Percentiles rank a stretch among this genome's conserved stretches.
These are phyloP conservation scores for Lactarius akahatsu DNA, from an alignment of 768 basidiomycete genomes.

Conservation along the genomic window DNA sequence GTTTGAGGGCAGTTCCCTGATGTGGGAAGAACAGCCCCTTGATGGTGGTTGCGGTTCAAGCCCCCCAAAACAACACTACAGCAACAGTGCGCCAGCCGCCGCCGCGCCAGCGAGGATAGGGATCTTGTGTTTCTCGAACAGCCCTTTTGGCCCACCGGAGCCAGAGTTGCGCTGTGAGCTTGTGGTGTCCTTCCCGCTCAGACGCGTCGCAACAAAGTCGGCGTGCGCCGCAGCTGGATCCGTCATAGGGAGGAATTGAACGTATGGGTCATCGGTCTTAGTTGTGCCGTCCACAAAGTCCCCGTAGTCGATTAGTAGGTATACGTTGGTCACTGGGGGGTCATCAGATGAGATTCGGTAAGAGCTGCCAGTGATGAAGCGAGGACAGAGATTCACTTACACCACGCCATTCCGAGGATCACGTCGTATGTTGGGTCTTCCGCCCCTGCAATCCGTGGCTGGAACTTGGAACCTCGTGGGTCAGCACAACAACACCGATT, in stretches of 20 bases:
- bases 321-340: constrained; percentile 62
- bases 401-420: constrained; percentile 71
- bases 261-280: constrained; percentile 48
- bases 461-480: constrained; percentile 50
- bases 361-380: not conserved
- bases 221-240: constrained; percentile 26
- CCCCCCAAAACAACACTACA: not conserved
- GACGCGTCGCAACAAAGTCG: constrained; percentile 21
- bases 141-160: not conserved
- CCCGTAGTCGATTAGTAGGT: constrained; percentile 62
- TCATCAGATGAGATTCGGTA: not conserved
- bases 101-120: not conserved
- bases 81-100: not conserved
- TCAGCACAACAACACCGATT: not conserved
- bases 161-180: not conserved
- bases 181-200: constrained; percentile 13
- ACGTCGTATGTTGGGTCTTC: constrained; percentile 55
- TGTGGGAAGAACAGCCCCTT: too few species aligned
- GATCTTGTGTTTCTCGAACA: constrained; percentile 15
- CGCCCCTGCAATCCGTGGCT: constrained; percentile 58
- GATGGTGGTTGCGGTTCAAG: too few species aligned
- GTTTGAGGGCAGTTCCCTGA: too few species aligned
- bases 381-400: constrained; percentile 40
- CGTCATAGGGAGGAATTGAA: constrained; percentile 62
- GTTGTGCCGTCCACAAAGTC: constrained; percentile 50